Percentiles rank a stretch among this genome's conserved stretches.
phyloP scores from a whole-genome alignment of 805 yeast species.

The Starmerella bombicola region DNA sequence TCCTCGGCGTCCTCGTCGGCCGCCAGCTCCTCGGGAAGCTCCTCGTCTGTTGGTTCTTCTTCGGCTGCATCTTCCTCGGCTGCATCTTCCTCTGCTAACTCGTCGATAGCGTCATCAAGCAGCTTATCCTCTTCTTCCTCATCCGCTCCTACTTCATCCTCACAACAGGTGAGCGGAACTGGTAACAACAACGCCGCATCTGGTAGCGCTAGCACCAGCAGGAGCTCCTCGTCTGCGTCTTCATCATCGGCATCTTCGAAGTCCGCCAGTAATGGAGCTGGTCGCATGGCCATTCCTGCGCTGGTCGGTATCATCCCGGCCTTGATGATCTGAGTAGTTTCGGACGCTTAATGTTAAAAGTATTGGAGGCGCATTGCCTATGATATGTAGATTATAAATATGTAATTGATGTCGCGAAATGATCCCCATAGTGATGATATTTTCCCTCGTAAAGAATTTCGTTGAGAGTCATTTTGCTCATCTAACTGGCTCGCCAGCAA shows the following conservation, averaged over 20 bases:
- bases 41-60: slow-evolving; percentile 11
- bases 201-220: slow-evolving; percentile 1
- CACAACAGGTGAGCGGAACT: background rate
- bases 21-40: slow-evolving; percentile 8
- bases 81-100: slow-evolving; percentile 10
- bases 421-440: too few relatives aligned
- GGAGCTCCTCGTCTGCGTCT: slow-evolving; percentile 1
- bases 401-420: too few relatives aligned
- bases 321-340: slow-evolving; percentile 11
- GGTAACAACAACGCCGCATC: background rate
- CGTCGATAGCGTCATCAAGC: slow-evolving; percentile 14
- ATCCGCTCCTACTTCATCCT: background rate
- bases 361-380: too few relatives aligned
- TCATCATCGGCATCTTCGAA: background rate
- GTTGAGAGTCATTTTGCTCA: too few relatives aligned
- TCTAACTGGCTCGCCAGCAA: too few relatives aligned
- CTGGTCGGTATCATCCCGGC: slow-evolving; percentile 15
- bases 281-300: slow-evolving; percentile 7
- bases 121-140: slow-evolving; percentile 5
- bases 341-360: too few relatives aligned
- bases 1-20: slow-evolving; percentile 10
- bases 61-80: slow-evolving; percentile 15
- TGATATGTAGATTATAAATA: too few relatives aligned
- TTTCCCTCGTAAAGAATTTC: too few relatives aligned
- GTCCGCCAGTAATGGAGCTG: slow-evolving; percentile 10